These are phyloP conservation scores for Pterocarpus santalinus DNA, from an alignment of 306 rosid species.

Conservation along the genomic window DNA sequence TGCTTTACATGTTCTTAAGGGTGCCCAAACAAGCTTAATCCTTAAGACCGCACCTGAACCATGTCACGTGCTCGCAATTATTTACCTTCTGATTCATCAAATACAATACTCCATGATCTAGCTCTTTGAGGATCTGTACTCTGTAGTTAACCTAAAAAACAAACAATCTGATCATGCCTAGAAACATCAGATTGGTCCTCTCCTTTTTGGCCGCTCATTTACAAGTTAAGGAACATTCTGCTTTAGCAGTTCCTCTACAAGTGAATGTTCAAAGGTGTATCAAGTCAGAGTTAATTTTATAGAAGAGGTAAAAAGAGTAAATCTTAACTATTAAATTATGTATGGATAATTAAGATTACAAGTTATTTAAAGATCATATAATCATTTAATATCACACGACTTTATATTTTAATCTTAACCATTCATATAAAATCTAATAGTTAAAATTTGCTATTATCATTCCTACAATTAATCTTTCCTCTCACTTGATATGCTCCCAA, in stretches of 20 bases:
- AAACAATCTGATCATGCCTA: conserved; percentile 11
- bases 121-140: conserved; percentile 3
- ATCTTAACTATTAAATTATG: too few relatives aligned
- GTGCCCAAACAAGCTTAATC: conserved; percentile 40
- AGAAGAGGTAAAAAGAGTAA: too few relatives aligned
- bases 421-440: too few relatives aligned
- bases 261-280: not conserved
- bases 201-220: not conserved
- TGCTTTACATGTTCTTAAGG: conserved; percentile 49
- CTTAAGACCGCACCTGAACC: conserved; percentile 23
- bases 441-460: too few relatives aligned
- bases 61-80: not conserved
- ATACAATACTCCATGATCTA: conserved; percentile 2
- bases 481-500: too few relatives aligned
- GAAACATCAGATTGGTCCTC: not conserved
- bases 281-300: too few relatives aligned
- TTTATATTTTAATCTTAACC: too few relatives aligned
- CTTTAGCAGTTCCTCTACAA: not conserved
- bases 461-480: too few relatives aligned
- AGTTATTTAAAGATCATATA: too few relatives aligned
- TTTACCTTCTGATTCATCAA: conserved; percentile 26
- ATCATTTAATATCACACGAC: too few relatives aligned
- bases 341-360: too few relatives aligned
- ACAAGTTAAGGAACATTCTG: not conserved
- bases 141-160: not conserved